A percentile compares a stretch with the other conserved stretches of the same genome.
phyloP scores from a whole-genome alignment of 2,329 filamentous ascomycete genomes.

The Alternaria solani region DNA sequence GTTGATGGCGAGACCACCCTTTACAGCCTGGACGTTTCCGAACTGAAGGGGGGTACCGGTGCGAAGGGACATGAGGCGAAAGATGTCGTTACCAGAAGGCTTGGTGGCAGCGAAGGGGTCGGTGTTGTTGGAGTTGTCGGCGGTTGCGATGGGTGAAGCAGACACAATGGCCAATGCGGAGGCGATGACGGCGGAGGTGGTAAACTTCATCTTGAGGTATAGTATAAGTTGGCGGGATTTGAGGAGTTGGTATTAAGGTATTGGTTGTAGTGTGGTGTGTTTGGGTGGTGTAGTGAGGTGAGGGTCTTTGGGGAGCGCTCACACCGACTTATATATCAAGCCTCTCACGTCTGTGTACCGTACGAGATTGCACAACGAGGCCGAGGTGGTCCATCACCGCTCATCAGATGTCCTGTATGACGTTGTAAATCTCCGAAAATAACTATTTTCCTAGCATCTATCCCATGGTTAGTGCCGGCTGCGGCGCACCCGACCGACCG shows the following conservation, averaged over 20 bases:
- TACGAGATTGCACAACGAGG: neutral
- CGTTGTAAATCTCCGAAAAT: neutral
- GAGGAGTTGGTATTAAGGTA: neutral
- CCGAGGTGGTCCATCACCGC: neutral
- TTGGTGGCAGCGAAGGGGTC: conserved; percentile 22
- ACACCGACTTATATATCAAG: neutral
- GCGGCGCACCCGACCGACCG: neutral
- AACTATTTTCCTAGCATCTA: neutral
- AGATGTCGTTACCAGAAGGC: conserved; percentile 44
- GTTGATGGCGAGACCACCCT: conserved; percentile 55
- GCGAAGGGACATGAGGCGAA: conserved; percentile 60
- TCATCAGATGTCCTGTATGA: neutral
- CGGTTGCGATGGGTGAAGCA: neutral
- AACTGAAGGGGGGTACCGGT: conserved; percentile 61
- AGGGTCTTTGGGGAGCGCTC: neutral
- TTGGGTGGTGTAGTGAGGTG: neutral
- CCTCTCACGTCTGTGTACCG: neutral
- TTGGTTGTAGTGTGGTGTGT: neutral
- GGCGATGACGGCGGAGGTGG: neutral
- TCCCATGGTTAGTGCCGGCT: neutral
- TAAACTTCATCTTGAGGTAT: neutral
- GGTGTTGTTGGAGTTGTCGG: conserved; percentile 9
- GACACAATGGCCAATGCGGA: neutral
- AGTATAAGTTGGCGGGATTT: neutral
- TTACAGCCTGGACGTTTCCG: conserved; percentile 55